Evolutionary conservation across 805 yeast genomes (phyloP), one percentile per base, ranked within the genome.

Genomic region (Candida insectalens): DNA sequence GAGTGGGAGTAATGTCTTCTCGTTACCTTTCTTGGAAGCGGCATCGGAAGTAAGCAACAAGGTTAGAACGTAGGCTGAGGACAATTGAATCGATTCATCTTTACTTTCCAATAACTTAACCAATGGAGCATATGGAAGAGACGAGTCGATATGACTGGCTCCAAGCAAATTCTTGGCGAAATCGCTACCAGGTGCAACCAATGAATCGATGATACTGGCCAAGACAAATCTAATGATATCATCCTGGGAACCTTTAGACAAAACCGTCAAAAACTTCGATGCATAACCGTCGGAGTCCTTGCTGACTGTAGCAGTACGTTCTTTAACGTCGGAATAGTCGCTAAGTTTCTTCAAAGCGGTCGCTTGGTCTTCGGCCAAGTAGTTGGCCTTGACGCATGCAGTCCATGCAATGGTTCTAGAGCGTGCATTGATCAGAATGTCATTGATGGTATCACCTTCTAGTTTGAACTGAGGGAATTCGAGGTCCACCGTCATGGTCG

Each of bases 341-440:
- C 48, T 45, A 29, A 63, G 43, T 20, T 46, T 46, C 38, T 54
- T 57, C 32, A 65, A 39, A 40, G 54, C 36, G 38, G 45, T 68
- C 8, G 88, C 89, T 52, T 84, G 92, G 40, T 72, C 74, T 33
- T 68, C 69, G 29, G 77, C 60, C 25, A 88, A 64, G 29, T 77
- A 70, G 31, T 73, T 76, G 14, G 88, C 77, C 36, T 95, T 69
- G 8, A 83, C 77, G 46, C 82, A 75, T 7, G 94, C 94, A 49
- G 83, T 94, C 96, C 96, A 88, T 21, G 94, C 94, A 36, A 87
- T 73, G 21, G 88, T 77, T 43, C 92, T 72, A 39, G 83, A 78
- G 47, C 92, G 67, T 42, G 85, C 77, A 40, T 74, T 74, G 43
- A 69, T 65, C 45, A 79, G 67, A 34, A 78, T 69, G 46, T 79